Conservation (phyloP, 1,139 yeast genomes). For the Zygoascus sp. region DNA sequence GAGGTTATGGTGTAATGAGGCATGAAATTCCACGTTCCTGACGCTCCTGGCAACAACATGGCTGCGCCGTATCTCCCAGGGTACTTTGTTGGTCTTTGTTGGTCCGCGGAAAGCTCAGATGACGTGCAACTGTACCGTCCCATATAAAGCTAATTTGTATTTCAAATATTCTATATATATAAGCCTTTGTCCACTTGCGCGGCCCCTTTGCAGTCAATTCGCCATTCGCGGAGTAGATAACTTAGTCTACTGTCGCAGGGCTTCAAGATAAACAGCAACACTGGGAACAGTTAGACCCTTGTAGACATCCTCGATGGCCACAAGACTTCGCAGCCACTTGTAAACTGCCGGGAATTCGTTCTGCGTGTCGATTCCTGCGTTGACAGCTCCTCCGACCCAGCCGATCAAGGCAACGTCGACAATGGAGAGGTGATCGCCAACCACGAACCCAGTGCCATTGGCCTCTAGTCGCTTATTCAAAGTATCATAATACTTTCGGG, state of each 20-base stretch:
- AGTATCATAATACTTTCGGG: slow-evolving; percentile 87
- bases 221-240: no score
- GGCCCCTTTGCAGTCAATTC: no score
- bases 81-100: no score
- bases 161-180: no score
- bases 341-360: slow-evolving; percentile 91
- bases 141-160: no score
- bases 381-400: slow-evolving; percentile 92
- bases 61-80: no score
- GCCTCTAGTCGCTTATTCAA: slow-evolving; percentile 88
- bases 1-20: background rate
- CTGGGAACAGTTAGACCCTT: slow-evolving; percentile 8
- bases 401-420: slow-evolving; percentile 93
- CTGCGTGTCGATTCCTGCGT: slow-evolving; percentile 83
- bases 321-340: slow-evolving; percentile 66
- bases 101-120: no score
- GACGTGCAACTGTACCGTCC: no score
- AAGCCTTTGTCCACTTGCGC: no score
- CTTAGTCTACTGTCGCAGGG: no score
- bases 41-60: no score
- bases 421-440: slow-evolving; percentile 82
- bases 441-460: slow-evolving; percentile 84
- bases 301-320: slow-evolving; percentile 29
- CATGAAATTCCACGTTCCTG: background rate
- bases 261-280: no score